A percentile compares a stretch with the other conserved stretches of the same genome.
phyloP scores from a whole-genome alignment of 805 yeast species.

The Candida pseudoglaebosa region DNA sequence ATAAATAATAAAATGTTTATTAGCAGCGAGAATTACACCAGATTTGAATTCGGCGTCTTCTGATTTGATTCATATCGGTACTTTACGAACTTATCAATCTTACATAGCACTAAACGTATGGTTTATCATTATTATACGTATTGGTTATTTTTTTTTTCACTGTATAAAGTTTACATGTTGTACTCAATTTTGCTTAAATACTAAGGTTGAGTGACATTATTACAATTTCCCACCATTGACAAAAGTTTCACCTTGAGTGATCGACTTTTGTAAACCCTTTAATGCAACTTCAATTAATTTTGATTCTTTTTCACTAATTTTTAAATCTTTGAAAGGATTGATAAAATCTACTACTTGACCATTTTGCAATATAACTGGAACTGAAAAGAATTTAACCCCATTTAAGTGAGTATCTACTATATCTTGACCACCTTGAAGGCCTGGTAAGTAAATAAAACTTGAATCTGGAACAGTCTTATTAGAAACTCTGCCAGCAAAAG shows the following conservation, averaged over 20 bases:
- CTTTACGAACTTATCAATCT: too few species aligned
- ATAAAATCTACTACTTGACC: slow-evolving; percentile 36
- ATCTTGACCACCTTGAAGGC: slow-evolving; percentile 44
- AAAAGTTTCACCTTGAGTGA: slow-evolving; percentile 37
- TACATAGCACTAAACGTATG: too few species aligned
- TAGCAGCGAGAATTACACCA: too few species aligned
- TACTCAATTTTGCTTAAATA: too few species aligned
- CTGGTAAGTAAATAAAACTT: slow-evolving; percentile 52
- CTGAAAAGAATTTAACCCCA: slow-evolving; percentile 43
- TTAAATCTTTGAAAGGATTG: slow-evolving; percentile 30
- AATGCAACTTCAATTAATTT: slow-evolving; percentile 35
- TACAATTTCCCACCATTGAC: slow-evolving; percentile 37
- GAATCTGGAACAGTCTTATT: slow-evolving; percentile 37
- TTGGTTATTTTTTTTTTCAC: too few species aligned
- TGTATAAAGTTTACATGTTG: too few species aligned
- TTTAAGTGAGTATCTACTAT: slow-evolving; percentile 33
- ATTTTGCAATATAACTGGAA: slow-evolving; percentile 41
- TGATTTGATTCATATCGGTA: too few species aligned
- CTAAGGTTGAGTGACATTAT: too few species aligned
- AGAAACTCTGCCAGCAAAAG: slow-evolving; percentile 18
- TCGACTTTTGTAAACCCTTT: slow-evolving; percentile 35
- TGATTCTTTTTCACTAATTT: slow-evolving; percentile 27
- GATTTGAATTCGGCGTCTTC: too few species aligned
- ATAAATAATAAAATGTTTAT: too few species aligned
- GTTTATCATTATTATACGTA: too few species aligned